These are phyloP conservation scores for Fraxinus dipetala DNA, from an alignment of 305 asterid genomes.

Conservation along the genomic window DNA sequence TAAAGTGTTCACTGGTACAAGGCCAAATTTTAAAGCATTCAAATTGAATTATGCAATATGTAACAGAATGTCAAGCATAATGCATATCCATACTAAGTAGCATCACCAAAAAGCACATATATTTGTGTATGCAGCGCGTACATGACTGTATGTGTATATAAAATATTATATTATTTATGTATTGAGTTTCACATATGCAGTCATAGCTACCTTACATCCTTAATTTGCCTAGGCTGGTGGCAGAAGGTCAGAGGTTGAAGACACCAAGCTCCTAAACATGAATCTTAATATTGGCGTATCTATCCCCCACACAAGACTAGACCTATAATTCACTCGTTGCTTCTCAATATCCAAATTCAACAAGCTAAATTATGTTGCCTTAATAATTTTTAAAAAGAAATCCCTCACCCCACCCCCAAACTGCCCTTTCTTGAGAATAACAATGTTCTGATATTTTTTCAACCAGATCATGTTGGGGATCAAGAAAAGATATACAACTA, in stretches of 20 bases:
- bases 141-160: not conserved
- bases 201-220: not conserved
- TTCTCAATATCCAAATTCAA: not conserved
- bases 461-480: not conserved
- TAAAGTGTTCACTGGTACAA: not conserved
- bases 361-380: not conserved
- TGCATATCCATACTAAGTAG: not conserved
- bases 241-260: not conserved
- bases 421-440: slow-evolving; percentile 1
- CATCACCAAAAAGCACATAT: not conserved
- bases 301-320: not conserved
- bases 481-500: not conserved
- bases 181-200: not conserved
- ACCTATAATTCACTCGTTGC: not conserved
- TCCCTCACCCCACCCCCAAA: not conserved
- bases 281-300: not conserved
- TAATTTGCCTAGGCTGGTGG: not conserved
- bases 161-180: not conserved
- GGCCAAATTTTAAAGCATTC: not conserved
- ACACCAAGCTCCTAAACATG: not conserved
- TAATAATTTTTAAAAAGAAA: not conserved
- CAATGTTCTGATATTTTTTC: not conserved
- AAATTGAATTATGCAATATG: not conserved
- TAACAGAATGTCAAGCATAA: not conserved
- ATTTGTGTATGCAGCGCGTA: not conserved